Evolutionary conservation across 1,284 basidiomycete species (phyloP).

Genomic region (Ustilago esculenta): DNA sequence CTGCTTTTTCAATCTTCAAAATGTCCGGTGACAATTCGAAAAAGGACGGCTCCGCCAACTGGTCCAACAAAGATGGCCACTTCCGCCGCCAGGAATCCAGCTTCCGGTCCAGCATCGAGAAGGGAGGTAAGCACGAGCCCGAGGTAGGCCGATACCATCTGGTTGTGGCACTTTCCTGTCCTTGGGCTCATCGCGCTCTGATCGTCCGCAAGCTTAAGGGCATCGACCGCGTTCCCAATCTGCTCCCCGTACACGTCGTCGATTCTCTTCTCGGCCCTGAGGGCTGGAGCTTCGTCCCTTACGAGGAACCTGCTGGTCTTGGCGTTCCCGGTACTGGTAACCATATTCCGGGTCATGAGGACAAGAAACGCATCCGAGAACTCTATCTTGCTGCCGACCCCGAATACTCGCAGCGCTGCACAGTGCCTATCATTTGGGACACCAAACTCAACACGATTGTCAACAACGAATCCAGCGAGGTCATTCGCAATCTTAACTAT

Average conservation of each 20-base stretch:
- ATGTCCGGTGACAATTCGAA: conserved; percentile 29
- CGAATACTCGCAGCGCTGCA: conserved; percentile 62
- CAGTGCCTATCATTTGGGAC: conserved; percentile 88
- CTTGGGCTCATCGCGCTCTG: conserved; percentile 92
- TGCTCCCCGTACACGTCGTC: conserved; percentile 70
- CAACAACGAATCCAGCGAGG: conserved; percentile 73
- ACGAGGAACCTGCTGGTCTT: conserved; percentile 41
- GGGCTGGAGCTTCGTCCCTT: conserved; percentile 85
- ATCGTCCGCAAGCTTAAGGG: conserved; percentile 92
- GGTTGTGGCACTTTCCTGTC: conserved; percentile 67
- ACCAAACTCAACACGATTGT: conserved; percentile 88
- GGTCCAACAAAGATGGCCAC: conserved; percentile 75
- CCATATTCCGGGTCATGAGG: conserved; percentile 60
- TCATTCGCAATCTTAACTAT: conserved; percentile 88
- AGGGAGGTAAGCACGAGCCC: conserved; percentile 79
- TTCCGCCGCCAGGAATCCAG: conserved; percentile 80
- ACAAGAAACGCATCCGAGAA: conserved; percentile 79
- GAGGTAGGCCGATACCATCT: conserved; percentile 76
- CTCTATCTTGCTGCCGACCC: conserved; percentile 83
- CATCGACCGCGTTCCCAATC: conserved; percentile 82
- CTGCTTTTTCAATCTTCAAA: conserved; percentile 2
- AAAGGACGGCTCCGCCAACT: conserved; percentile 53
- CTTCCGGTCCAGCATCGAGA: conserved; percentile 78
- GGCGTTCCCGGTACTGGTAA: conserved; percentile 56
- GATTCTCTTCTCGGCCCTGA: conserved; percentile 83